Percentiles rank a stretch among this genome's conserved stretches.
phyloP scores from a whole-genome alignment of 768 basidiomycete genomes.

The Leccinum barrowsii region DNA sequence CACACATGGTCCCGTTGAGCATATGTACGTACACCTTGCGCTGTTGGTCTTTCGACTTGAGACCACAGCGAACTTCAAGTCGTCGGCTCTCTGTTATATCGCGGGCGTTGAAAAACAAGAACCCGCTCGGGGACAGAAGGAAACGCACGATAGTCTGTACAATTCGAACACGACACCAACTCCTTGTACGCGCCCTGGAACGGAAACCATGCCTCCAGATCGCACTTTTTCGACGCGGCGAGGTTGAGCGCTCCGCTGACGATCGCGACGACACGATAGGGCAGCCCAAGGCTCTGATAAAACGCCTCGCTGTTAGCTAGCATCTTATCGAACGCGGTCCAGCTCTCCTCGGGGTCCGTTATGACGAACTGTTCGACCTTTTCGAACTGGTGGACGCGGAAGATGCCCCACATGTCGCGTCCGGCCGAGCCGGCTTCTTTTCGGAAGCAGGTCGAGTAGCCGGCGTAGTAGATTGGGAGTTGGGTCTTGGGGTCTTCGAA shows the following conservation, averaged over 20 bases:
- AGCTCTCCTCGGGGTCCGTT: conserved; percentile 91
- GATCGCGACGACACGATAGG: conserved; percentile 91
- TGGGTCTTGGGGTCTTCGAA: conserved; percentile 90
- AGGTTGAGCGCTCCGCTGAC: conserved; percentile 96
- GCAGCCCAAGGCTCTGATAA: conserved; percentile 90
- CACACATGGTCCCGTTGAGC: conserved; percentile 97
- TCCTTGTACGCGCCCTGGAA: conserved; percentile 97
- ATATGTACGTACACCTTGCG: conserved; percentile 97
- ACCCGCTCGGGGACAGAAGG: neutral
- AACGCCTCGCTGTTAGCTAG: conserved; percentile 86
- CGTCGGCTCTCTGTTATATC: conserved; percentile 73
- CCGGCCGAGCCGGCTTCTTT: conserved; percentile 98
- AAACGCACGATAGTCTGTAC: conserved; percentile 95
- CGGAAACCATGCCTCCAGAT: conserved; percentile 99
- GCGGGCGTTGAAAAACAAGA: neutral
- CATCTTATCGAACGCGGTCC: conserved; percentile 93
- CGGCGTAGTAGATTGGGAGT: conserved; percentile 88
- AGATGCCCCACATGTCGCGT: conserved; percentile 99
- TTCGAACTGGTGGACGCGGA: conserved; percentile 99
- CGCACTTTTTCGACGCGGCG: conserved; percentile 95
- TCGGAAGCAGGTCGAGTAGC: conserved; percentile 95
- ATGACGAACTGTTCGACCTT: conserved; percentile 98
- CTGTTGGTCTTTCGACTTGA: conserved; percentile 86
- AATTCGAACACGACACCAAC: conserved; percentile 96
- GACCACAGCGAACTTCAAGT: conserved; percentile 89